A percentile compares a stretch with the other conserved stretches of the same genome.
Conservation (phyloP, 2,329 filamentous ascomycete genomes). For the Didymella exigua region DNA sequence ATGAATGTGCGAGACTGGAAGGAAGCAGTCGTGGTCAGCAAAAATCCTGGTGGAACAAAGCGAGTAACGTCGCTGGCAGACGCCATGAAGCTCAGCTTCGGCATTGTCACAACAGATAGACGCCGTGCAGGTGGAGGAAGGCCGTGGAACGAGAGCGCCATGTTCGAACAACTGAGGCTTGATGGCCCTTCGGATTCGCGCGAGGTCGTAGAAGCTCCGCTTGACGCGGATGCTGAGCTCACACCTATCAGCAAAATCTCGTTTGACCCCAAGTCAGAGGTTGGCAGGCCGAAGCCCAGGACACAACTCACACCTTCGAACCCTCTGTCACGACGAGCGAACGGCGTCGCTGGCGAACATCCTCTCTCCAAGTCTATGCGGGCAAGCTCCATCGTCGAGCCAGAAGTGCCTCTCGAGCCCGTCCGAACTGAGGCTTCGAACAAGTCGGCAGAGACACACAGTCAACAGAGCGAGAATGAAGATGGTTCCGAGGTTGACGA, state of each 20-base stretch:
- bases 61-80: slow-evolving; percentile 95
- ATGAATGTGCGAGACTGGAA: slow-evolving; percentile 86
- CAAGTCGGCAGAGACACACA: slow-evolving; percentile 23
- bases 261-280: slow-evolving; percentile 34
- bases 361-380: slow-evolving; percentile 46
- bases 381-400: slow-evolving; percentile 42
- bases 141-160: slow-evolving; percentile 77
- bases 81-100: slow-evolving; percentile 95
- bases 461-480: slow-evolving; percentile 27
- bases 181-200: slow-evolving; percentile 52
- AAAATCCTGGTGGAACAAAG: slow-evolving; percentile 97
- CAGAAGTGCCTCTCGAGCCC: slow-evolving; percentile 36
- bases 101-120: slow-evolving; percentile 86
- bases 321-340: slow-evolving; percentile 38
- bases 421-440: slow-evolving; percentile 30
- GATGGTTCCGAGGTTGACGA: slow-evolving; percentile 27
- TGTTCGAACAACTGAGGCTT: slow-evolving; percentile 60
- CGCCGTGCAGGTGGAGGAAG: slow-evolving; percentile 52
- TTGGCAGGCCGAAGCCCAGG: slow-evolving; percentile 35
- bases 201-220: slow-evolving; percentile 36
- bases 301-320: slow-evolving; percentile 31
- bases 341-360: slow-evolving; percentile 35
- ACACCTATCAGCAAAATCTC: slow-evolving; percentile 34
- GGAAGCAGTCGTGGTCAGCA: slow-evolving; percentile 94
- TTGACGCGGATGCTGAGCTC: slow-evolving; percentile 45